Evolutionary conservation across 257 asterid genomes (phyloP).

Genomic region (Lavandula angustifolia): DNA sequence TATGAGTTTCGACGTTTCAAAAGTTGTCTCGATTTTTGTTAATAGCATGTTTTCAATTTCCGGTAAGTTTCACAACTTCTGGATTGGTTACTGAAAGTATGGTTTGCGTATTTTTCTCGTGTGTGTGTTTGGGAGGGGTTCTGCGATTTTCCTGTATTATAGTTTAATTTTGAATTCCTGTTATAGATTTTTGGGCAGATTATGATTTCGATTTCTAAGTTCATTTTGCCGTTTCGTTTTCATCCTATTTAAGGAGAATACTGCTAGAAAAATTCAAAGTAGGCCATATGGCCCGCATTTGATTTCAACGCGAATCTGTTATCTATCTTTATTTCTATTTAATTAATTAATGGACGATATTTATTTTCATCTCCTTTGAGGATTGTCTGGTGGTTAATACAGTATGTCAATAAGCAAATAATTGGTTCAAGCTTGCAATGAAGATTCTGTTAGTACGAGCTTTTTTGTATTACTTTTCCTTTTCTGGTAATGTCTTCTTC

Average conservation of each 20-base stretch:
- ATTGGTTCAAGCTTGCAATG: background rate
- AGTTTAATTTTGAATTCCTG: background rate
- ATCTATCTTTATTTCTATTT: background rate
- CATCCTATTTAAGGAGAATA: background rate
- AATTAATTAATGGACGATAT: background rate
- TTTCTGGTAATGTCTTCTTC: constrained; percentile 4
- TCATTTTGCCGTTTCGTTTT: constrained; percentile 3
- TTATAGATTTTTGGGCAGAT: background rate
- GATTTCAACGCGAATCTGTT: background rate
- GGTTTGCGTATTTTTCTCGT: background rate
- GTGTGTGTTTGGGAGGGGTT: background rate
- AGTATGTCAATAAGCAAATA: background rate
- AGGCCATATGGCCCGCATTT: constrained; percentile 4
- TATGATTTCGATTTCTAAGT: background rate
- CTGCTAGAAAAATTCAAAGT: background rate
- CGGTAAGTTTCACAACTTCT: background rate
- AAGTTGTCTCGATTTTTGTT: background rate
- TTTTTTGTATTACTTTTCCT: background rate
- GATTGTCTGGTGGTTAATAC: background rate
- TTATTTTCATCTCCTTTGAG: background rate
- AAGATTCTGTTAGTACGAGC: background rate
- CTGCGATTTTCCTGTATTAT: constrained; percentile 4
- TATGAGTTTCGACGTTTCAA: background rate
- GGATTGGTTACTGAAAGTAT: background rate
- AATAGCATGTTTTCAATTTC: background rate